Conservation (phyloP, 768 basidiomycete species). For the Agaricus bisporus region DNA sequence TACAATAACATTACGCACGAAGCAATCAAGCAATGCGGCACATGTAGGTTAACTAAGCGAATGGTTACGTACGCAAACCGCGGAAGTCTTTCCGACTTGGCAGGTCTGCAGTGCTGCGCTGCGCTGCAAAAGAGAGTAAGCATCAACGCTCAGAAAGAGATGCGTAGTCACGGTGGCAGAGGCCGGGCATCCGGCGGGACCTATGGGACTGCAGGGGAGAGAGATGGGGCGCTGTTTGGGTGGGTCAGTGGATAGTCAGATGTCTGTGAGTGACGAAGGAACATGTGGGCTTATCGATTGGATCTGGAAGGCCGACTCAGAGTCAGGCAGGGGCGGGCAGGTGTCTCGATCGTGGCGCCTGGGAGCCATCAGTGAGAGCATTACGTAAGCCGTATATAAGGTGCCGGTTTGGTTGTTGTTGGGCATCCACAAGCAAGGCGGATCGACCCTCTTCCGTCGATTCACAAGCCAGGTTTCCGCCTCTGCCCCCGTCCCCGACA, state of each 20-base stretch:
- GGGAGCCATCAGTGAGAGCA: constrained; percentile 9
- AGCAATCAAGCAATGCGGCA: neutral
- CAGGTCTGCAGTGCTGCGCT: neutral
- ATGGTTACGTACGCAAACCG: neutral
- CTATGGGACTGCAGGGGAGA: neutral
- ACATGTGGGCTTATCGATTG: constrained; percentile 8
- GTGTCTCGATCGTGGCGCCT: constrained; percentile 4
- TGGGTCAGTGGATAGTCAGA: neutral
- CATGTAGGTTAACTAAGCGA: constrained; percentile 1
- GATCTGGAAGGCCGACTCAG: neutral
- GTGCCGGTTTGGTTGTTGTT: constrained; percentile 18
- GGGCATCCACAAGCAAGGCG: constrained; percentile 32
- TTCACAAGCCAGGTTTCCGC: constrained; percentile 39
- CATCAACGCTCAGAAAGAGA: too few species aligned
- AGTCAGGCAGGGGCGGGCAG: neutral
- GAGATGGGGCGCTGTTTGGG: neutral
- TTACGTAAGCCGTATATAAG: constrained; percentile 29
- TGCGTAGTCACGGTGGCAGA: too few species aligned
- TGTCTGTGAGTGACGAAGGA: neutral
- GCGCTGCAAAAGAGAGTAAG: neutral
- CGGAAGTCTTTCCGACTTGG: constrained; percentile 5
- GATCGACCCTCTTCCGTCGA: constrained; percentile 47
- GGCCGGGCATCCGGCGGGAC: neutral
- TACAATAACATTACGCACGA: too few species aligned
- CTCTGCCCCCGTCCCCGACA: constrained; percentile 26